phyloP scores from a whole-genome alignment of 257 asterid genomes.

The Rauvolfia tetraphylla region DNA sequence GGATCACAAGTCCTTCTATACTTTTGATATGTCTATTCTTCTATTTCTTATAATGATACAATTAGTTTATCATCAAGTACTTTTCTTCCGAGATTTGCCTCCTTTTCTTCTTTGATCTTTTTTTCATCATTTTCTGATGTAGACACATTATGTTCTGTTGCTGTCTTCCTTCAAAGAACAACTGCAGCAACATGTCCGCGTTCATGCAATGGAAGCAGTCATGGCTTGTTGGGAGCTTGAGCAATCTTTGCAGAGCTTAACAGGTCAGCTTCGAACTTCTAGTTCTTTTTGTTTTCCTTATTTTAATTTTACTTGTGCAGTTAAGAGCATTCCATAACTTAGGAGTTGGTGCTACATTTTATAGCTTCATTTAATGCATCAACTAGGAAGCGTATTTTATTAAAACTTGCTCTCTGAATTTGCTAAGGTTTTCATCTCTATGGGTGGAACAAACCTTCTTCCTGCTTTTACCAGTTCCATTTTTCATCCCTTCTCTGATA shows the following conservation, averaged over 20 bases:
- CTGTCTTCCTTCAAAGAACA: slow-evolving; percentile 97
- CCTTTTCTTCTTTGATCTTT: not conserved
- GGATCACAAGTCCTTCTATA: not conserved
- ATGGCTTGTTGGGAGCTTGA: slow-evolving; percentile 99
- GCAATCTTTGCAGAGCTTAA: slow-evolving; percentile 94
- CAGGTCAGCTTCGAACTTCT: slow-evolving; percentile 39
- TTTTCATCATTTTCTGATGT: slow-evolving; percentile 22
- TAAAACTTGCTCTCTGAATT: not conserved
- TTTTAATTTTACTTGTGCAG: not conserved
- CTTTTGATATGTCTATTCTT: not conserved
- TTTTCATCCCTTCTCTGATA: not conserved
- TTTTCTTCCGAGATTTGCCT: not conserved
- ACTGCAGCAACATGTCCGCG: slow-evolving; percentile 95
- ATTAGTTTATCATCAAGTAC: not conserved
- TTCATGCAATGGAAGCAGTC: slow-evolving; percentile 99
- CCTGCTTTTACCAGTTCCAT: not conserved
- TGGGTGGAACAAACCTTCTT: not conserved
- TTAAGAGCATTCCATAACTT: not conserved
- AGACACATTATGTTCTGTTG: slow-evolving; percentile 93
- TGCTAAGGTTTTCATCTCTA: not conserved
- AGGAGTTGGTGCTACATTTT: not conserved
- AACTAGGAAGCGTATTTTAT: not conserved
- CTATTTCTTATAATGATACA: not conserved
- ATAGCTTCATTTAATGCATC: not conserved
- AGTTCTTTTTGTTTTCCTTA: not conserved